Conservation (phyloP, 805 yeast species). For the Clavispora santaluciae region DNA sequence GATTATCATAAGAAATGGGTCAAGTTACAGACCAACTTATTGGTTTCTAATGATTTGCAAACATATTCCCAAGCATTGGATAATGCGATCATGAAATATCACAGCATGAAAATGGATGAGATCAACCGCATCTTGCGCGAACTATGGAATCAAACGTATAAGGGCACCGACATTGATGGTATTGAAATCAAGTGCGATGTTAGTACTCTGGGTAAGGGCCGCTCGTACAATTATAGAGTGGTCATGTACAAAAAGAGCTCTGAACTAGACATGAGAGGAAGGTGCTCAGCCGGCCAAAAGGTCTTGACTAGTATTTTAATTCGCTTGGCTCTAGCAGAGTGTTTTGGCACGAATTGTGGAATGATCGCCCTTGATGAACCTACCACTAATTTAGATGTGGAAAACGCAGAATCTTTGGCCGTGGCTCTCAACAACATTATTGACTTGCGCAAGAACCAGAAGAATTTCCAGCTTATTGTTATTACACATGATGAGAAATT, state of each 20-base stretch:
- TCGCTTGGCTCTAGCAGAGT: constrained; percentile 87
- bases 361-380: constrained; percentile 97
- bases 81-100: constrained; percentile 89
- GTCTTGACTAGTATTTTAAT: constrained; percentile 90
- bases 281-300: constrained; percentile 98
- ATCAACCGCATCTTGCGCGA: constrained; percentile 85
- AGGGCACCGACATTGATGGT: constrained; percentile 92
- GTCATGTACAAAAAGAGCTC: constrained; percentile 91
- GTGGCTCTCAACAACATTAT: constrained; percentile 72
- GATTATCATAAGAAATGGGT: constrained; percentile 68
- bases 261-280: constrained; percentile 95
- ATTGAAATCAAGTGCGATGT: constrained; percentile 82
- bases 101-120: constrained; percentile 85
- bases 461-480: constrained; percentile 88
- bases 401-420: constrained; percentile 85
- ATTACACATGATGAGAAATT: constrained; percentile 97
- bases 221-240: constrained; percentile 87
- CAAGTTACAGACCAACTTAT: constrained; percentile 66
- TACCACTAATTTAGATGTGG: constrained; percentile 89
- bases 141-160: constrained; percentile 89
- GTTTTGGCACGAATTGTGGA: constrained; percentile 93
- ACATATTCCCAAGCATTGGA: constrained; percentile 84
- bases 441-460: constrained; percentile 66
- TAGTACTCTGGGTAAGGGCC: constrained; percentile 42
- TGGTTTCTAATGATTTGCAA: constrained; percentile 75